phyloP scores from a whole-genome alignment of 2,329 filamentous ascomycete genomes.

The Aspergillus transmontanensis region DNA sequence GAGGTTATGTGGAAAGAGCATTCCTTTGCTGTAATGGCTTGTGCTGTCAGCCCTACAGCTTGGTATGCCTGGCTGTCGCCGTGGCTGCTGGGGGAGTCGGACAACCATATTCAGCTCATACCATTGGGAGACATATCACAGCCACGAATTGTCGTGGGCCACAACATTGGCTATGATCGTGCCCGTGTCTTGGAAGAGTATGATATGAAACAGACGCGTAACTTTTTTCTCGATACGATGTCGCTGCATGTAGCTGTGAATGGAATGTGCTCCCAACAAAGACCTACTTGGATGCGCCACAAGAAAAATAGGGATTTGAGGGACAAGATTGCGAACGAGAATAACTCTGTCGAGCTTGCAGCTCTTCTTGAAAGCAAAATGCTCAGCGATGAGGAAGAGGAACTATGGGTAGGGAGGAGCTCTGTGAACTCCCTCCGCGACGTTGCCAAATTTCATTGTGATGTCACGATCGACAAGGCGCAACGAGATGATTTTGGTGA shows the following conservation, averaged over 20 bases:
- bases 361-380: slow-evolving; percentile 68
- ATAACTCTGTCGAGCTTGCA: slow-evolving; percentile 70
- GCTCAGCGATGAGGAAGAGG: slow-evolving; percentile 81
- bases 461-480: slow-evolving; percentile 87
- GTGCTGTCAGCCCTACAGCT: slow-evolving; percentile 80
- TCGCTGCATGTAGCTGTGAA: slow-evolving; percentile 96
- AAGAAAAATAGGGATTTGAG: slow-evolving; percentile 84
- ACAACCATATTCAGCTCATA: slow-evolving; percentile 77
- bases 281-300: slow-evolving; percentile 96
- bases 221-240: slow-evolving; percentile 95
- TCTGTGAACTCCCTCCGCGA: slow-evolving; percentile 94
- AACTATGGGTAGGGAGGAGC: slow-evolving; percentile 92
- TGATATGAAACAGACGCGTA: slow-evolving; percentile 76
- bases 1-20: slow-evolving; percentile 96
- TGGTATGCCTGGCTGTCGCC: slow-evolving; percentile 99
- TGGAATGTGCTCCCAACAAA: slow-evolving; percentile 96
- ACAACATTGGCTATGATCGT: slow-evolving; percentile 94
- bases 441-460: slow-evolving; percentile 94
- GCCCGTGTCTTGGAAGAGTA: slow-evolving; percentile 91
- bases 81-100: slow-evolving; percentile 83
- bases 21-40: slow-evolving; percentile 94
- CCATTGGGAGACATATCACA: slow-evolving; percentile 77
- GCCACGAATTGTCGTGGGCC: slow-evolving; percentile 81
- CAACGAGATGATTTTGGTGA: slow-evolving; percentile 84
- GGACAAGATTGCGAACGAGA: slow-evolving; percentile 74